phyloP scores from a whole-genome alignment of 1,139 yeast genomes.

The Candida frijolesensis region DNA sequence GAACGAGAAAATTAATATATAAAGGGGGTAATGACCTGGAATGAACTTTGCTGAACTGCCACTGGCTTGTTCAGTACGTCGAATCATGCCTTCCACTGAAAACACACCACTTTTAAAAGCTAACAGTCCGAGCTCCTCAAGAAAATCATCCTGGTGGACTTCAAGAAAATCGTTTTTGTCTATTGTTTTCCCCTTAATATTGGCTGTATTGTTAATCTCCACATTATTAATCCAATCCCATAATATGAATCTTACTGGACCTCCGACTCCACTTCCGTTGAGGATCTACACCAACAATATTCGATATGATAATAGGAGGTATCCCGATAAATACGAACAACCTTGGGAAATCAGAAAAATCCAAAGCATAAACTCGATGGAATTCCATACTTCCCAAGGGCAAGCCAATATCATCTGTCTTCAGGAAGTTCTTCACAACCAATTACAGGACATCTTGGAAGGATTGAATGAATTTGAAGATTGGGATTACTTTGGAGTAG shows the following conservation, averaged over 20 bases:
- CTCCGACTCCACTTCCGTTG: background rate
- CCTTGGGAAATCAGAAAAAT: slow-evolving; percentile 46
- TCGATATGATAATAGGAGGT: slow-evolving; percentile 42
- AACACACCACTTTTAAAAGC: slow-evolving; percentile 2
- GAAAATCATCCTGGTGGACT: background rate
- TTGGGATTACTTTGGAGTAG: slow-evolving; percentile 50
- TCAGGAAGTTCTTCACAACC: slow-evolving; percentile 58
- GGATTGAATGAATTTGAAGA: slow-evolving; percentile 26
- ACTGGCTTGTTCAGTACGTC: too few species aligned
- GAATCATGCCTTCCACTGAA: slow-evolving; percentile 1
- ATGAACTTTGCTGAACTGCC: background rate
- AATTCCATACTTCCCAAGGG: slow-evolving; percentile 32
- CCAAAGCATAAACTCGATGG: slow-evolving; percentile 40
- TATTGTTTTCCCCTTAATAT: background rate
- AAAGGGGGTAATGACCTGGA: background rate
- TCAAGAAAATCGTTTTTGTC: background rate
- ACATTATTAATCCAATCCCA: background rate
- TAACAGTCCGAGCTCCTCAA: background rate
- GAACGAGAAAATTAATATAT: background rate
- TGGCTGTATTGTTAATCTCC: background rate
- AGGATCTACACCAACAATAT: slow-evolving; percentile 54
- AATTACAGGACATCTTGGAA: slow-evolving; percentile 47
- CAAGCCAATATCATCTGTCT: slow-evolving; percentile 44
- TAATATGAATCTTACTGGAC: background rate
- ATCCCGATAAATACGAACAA: slow-evolving; percentile 33